Conservation (phyloP, 164 flowering plant genomes). For the Dillenia turbinata region DNA sequence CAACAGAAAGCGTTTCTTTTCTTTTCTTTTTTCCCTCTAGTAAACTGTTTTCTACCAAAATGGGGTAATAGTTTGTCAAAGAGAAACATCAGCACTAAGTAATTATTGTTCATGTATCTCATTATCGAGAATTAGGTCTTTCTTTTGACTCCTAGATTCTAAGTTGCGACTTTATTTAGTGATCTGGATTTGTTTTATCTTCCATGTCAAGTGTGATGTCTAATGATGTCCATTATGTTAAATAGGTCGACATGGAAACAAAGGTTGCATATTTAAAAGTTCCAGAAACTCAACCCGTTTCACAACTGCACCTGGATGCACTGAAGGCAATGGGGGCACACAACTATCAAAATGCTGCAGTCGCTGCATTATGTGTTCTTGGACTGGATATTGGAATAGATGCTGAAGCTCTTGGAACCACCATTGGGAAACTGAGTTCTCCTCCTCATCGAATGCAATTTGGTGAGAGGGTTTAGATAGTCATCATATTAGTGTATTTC, state of each 20-base stretch:
- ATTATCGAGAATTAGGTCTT: too few relatives aligned
- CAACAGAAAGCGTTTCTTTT: too few relatives aligned
- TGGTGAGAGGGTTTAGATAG: slow-evolving; percentile 16
- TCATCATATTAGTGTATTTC: not conserved
- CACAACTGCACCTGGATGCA: slow-evolving; percentile 23
- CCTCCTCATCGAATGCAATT: slow-evolving; percentile 45
- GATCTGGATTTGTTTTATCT: too few relatives aligned
- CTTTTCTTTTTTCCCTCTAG: too few relatives aligned
- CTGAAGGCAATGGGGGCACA: slow-evolving; percentile 32
- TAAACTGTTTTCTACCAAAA: too few relatives aligned
- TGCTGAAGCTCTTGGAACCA: slow-evolving; percentile 25
- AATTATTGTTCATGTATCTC: too few relatives aligned
- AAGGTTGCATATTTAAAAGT: slow-evolving; percentile 27
- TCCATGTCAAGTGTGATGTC: too few relatives aligned
- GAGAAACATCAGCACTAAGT: too few relatives aligned
- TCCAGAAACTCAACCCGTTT: slow-evolving; percentile 26
- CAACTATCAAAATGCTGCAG: slow-evolving; percentile 41
- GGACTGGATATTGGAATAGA: slow-evolving; percentile 32
- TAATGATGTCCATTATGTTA: slow-evolving; percentile 1
- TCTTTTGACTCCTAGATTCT: too few relatives aligned
- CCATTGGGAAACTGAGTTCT: slow-evolving; percentile 18
- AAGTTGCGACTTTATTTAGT: too few relatives aligned
- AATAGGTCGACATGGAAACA: slow-evolving; percentile 29
- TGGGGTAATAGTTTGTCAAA: too few relatives aligned
- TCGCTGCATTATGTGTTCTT: slow-evolving; percentile 37